These are phyloP conservation scores for Fonsecaea erecta DNA, from an alignment of 2,329 filamentous ascomycete genomes.

Conservation along the genomic window DNA sequence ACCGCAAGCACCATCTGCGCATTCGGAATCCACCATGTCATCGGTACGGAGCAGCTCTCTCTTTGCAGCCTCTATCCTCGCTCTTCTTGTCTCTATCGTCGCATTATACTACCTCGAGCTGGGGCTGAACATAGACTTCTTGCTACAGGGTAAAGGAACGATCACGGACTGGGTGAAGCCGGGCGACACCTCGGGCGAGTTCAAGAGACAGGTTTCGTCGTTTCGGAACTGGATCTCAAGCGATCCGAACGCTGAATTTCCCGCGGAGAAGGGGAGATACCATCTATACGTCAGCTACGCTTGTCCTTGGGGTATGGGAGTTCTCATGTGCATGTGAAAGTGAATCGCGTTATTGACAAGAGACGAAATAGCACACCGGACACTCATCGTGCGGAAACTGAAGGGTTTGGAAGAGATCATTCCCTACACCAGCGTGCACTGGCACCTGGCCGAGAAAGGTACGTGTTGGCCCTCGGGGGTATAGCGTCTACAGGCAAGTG, in stretches of 20 bases:
- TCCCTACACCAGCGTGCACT: constrained; percentile 81
- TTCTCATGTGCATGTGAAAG: constrained; percentile 7
- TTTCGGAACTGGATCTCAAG: constrained; percentile 82
- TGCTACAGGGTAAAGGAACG: constrained; percentile 45
- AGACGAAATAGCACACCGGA: constrained; percentile 68
- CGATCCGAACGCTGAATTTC: constrained; percentile 73
- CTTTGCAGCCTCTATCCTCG: constrained; percentile 24
- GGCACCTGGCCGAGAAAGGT: constrained; percentile 77
- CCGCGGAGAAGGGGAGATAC: constrained; percentile 85
- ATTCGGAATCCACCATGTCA: constrained; percentile 21
- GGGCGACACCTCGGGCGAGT: constrained; percentile 74
- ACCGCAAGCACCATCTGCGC: not conserved
- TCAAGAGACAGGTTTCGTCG: constrained; percentile 82
- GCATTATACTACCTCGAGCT: constrained; percentile 16
- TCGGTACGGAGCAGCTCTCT: constrained; percentile 30
- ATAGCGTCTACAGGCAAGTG: not conserved
- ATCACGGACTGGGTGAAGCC: constrained; percentile 86
- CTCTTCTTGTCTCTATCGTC: constrained; percentile 23
- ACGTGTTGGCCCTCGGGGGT: constrained; percentile 33
- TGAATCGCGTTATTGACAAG: constrained; percentile 14
- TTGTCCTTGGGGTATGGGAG: constrained; percentile 75
- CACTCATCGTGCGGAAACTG: constrained; percentile 83
- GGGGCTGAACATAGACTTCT: constrained; percentile 14
- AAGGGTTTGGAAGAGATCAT: constrained; percentile 92
- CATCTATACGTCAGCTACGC: constrained; percentile 95